Evolutionary conservation across 306 rosid species (phyloP).

Genomic region (Luffa aegyptiaca): DNA sequence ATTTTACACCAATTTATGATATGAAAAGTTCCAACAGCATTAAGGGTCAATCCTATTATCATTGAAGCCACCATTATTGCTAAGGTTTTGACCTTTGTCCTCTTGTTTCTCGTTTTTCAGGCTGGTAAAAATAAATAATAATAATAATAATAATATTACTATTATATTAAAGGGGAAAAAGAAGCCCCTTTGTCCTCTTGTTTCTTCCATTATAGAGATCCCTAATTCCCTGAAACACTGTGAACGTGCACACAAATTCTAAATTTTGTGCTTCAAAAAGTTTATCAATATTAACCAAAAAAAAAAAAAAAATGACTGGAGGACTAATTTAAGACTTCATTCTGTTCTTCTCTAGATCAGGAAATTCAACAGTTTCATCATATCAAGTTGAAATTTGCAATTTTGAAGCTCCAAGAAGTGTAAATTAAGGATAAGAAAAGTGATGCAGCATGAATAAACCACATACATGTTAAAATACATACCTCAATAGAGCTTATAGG

Average conservation of each 20-base stretch:
- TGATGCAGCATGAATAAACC: background rate
- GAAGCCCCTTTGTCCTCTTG: background rate
- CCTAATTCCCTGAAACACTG: background rate
- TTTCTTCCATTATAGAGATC: background rate
- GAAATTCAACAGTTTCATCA: background rate
- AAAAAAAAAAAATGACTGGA: background rate
- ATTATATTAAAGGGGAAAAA: too few species aligned
- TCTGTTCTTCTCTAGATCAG: background rate
- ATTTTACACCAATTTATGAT: background rate
- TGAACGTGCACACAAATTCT: background rate
- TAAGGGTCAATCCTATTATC: background rate
- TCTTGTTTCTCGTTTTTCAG: too few species aligned
- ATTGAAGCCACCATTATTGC: background rate
- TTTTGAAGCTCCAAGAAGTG: background rate
- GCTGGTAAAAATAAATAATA: too few species aligned
- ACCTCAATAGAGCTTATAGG: constrained; percentile 69
- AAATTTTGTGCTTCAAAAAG: background rate
- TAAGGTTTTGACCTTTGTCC: background rate
- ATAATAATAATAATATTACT: too few species aligned
- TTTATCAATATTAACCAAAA: background rate
- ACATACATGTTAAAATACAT: constrained; percentile 10
- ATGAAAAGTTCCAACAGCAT: background rate
- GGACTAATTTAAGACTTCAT: background rate
- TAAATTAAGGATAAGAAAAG: background rate
- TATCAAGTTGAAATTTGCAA: background rate